Evolutionary conservation across 2,329 filamentous ascomycete genomes (phyloP), one percentile per base, ranked within the genome.

Genomic region (Plenodomus biglobosus): DNA sequence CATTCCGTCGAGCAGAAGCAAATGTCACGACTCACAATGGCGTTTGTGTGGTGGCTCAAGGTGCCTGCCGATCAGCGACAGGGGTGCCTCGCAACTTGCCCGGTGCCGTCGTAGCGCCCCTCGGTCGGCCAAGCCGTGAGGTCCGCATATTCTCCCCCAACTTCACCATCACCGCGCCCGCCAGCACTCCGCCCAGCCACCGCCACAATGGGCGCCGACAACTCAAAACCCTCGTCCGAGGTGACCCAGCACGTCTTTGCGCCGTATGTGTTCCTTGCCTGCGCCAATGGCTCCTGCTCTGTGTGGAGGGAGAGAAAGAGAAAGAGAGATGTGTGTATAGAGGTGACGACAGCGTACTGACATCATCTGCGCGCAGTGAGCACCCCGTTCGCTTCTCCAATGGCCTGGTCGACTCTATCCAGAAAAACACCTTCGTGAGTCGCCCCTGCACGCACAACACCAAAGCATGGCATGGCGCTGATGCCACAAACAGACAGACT

Each of bases 381-480:
- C 78, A 82, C 36, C 84, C 85, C 52, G 79, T 87, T 55, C 79
- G 81, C 60, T 86, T 95, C 73, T 95, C 91, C 59, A 85, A 89
- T 68, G 85, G 88, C 68, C 80, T 96, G 66, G 81, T 95, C 65
- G 86, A 95, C 66, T 85, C 86, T 52, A 80, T 97, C 53, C 90
- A 96, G 73, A 83, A 84, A 53, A 95, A 85, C 77, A 82, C 87
- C 62, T 91, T 96, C 84, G 92, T 96, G 81, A 46, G 61, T 50
- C 13, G 16, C 36, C 27, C 10, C 16, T 27, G 16, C 30, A 17
- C 21, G 30, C 27, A 40, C n/a, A 32, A 19, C 8, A 17, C 18
- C 18, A 34, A 38, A 40, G 11, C 38, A 35, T 41, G 19, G 11
- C 38, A 35, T 41, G 19, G 40, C 30, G 24, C 56, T 49, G 52